Percentiles rank a stretch among this genome's conserved stretches.
phyloP scores from a whole-genome alignment of 1,139 yeast genomes.

The Trichomonascaceae sp. region DNA sequence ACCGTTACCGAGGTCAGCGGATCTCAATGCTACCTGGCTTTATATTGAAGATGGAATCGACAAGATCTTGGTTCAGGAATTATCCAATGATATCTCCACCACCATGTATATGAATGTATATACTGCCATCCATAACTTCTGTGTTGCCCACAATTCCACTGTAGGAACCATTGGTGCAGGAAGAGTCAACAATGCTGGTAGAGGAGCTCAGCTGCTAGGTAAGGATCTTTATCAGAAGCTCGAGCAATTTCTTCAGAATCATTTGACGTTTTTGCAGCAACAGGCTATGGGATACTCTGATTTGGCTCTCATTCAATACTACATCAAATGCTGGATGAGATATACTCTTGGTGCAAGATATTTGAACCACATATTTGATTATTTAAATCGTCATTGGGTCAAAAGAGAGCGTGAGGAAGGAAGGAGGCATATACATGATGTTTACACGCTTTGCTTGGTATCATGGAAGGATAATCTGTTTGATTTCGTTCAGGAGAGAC shows the following conservation, averaged over 20 bases:
- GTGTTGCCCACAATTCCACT: slow-evolving; percentile 71
- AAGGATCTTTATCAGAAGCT: slow-evolving; percentile 79
- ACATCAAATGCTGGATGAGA: slow-evolving; percentile 83
- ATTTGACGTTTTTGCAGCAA: slow-evolving; percentile 44
- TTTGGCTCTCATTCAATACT: slow-evolving; percentile 75
- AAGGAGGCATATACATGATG: slow-evolving; percentile 84
- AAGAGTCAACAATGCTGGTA: slow-evolving; percentile 5
- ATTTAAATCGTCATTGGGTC: slow-evolving; percentile 97
- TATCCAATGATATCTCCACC: slow-evolving; percentile 33
- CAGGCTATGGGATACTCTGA: slow-evolving; percentile 27
- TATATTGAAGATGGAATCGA: slow-evolving; percentile 36
- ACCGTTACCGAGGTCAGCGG: slow-evolving; percentile 6
- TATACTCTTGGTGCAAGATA: slow-evolving; percentile 89
- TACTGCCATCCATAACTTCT: slow-evolving; percentile 82
- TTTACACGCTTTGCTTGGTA: slow-evolving; percentile 76
- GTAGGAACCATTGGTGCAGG: slow-evolving; percentile 3
- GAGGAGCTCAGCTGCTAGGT: slow-evolving; percentile 57
- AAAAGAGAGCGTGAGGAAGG: slow-evolving; percentile 95
- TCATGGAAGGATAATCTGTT: slow-evolving; percentile 88
- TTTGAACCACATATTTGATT: slow-evolving; percentile 88
- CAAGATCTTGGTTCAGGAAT: slow-evolving; percentile 34
- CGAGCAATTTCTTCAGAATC: slow-evolving; percentile 57
- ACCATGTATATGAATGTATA: slow-evolving; percentile 32
- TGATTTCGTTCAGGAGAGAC: slow-evolving; percentile 50
- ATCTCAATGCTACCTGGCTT: slow-evolving; percentile 29